Evolutionary conservation across 345 rosid species (phyloP), one percentile per base, ranked within the genome.

Genomic region (Streptanthus diversifolius): DNA sequence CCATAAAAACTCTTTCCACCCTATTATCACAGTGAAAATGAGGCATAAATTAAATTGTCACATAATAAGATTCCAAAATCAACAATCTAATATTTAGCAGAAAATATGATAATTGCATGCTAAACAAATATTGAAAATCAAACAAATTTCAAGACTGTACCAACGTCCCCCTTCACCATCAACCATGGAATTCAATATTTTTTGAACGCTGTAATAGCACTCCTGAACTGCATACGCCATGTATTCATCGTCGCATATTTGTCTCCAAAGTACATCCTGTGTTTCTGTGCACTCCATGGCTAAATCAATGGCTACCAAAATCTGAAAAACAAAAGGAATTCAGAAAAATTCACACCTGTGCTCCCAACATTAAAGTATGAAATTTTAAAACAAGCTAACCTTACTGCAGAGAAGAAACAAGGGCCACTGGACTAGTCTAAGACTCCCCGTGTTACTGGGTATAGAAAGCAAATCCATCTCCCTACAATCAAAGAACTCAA

Each of bases 201-300:
- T 91, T 67, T 86, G 95, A 82, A 90, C 78, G 71, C 90, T 87
- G 72, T 88, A 87, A 81, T 87, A 95, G 87, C 96, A 95, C 84
- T 95, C 99, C 74, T 82, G 88, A 80, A 95, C 97, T 25, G 98
- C 99, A 78, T 91, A 95, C 17, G 88, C 87, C 99, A 95, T 91
- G 81, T 95, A 95, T 77, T 95, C 97, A 82, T 95, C 99, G 75
- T 83, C 87, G 71, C 86, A 82, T 74, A 95, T 86, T 71, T 91
- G 82, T 61, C 62, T 79, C 99, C 99, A 91, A 60, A 95, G 89
- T 80, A 86, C 82, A 1, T 18, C 79, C 70, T 91, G 99, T 37
- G 89, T 77, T 77, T 95, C 99, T 79, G 62, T 88, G 85, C 93
- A 90, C 74, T 88, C 99, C 86, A 82, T 73, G 47, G 99, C 99